phyloP scores from a whole-genome alignment of 345 rosid species.

The Gossypium anomalum region DNA sequence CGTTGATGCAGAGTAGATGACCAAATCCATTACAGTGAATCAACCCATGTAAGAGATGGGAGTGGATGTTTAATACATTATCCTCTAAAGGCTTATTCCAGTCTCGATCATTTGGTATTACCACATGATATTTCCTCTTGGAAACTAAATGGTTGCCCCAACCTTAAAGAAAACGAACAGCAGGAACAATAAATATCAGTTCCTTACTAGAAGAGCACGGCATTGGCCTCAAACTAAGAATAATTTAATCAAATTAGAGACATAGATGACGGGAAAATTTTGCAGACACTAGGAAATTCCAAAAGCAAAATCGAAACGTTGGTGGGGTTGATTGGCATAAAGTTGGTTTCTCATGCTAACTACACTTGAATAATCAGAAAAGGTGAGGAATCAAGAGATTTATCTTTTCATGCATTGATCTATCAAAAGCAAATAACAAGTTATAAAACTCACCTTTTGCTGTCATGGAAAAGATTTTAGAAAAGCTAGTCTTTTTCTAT shows the following conservation, averaged over 20 bases:
- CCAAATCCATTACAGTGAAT: conserved; percentile 85
- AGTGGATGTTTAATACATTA: conserved; percentile 43
- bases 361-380: neutral
- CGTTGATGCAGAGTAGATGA: conserved; percentile 74
- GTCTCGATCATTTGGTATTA: conserved; percentile 52
- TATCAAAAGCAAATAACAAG: neutral
- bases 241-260: neutral
- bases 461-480: neutral
- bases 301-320: neutral
- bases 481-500: no score
- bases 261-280: neutral
- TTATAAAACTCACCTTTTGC: neutral
- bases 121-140: conserved; percentile 62
- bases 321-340: neutral
- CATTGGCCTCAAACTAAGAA: neutral
- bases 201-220: neutral
- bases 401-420: neutral
- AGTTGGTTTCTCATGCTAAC: neutral
- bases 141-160: conserved; percentile 76
- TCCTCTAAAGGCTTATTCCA: conserved; percentile 62
- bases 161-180: conserved; percentile 31
- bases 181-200: neutral
- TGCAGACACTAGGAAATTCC: neutral
- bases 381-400: neutral
- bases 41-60: conserved; percentile 79